These are phyloP conservation scores for Penicillium sp. DNA, from an alignment of 2,329 filamentous ascomycete genomes.

Conservation along the genomic window DNA sequence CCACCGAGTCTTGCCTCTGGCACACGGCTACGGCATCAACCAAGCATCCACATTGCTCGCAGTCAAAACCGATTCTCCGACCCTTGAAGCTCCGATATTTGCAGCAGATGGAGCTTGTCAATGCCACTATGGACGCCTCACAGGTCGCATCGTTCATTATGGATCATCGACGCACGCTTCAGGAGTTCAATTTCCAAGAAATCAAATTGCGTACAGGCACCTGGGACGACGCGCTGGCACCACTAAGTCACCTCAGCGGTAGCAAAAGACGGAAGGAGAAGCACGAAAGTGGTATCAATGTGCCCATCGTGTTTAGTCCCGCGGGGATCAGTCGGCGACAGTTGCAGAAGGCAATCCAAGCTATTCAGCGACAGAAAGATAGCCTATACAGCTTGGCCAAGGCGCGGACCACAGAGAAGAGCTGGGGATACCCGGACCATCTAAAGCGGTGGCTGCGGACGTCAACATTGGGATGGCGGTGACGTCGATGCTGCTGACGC, in stretches of 20 bases:
- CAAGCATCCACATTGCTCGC: not conserved
- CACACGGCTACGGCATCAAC: not conserved
- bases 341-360: constrained; percentile 25
- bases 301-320: constrained; percentile 36
- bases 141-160: constrained; percentile 66
- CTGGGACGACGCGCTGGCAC: constrained; percentile 78
- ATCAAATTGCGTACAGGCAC: constrained; percentile 63
- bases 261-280: constrained; percentile 37
- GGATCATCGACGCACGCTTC: constrained; percentile 60
- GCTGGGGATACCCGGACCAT: constrained; percentile 30
- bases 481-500: constrained; percentile 8
- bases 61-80: constrained; percentile 37
- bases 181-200: constrained; percentile 75
- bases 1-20: constrained; percentile 62
- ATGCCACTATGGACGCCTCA: constrained; percentile 62
- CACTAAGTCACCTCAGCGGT: constrained; percentile 48
- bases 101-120: constrained; percentile 63
- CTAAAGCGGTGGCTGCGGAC: constrained; percentile 27
- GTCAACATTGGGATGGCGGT: constrained; percentile 25
- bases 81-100: constrained; percentile 63
- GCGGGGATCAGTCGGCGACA: constrained; percentile 17
- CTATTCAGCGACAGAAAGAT: constrained; percentile 17
- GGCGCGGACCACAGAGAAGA: constrained; percentile 24
- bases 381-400: constrained; percentile 15
- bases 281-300: constrained; percentile 31